phyloP scores from a whole-genome alignment of 129 eudicot species.

The Helianthus tuberosus region DNA sequence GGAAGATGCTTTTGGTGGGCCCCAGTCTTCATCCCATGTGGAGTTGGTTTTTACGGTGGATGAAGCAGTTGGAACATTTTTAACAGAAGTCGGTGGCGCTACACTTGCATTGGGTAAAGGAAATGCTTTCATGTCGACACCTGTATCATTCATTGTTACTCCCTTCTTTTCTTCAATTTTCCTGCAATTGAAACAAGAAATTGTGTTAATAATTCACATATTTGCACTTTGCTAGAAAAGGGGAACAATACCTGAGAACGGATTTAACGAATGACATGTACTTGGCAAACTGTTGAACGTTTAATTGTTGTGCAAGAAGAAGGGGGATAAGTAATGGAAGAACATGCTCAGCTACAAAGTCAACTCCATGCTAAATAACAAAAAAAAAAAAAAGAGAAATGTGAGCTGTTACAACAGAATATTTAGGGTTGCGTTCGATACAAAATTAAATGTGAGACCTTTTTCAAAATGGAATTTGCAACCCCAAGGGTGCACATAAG shows the following conservation, averaged over 20 bases:
- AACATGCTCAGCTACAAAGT: conserved; percentile 86
- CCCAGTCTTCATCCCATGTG: conserved; percentile 98
- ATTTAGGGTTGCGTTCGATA: neutral
- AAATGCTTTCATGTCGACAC: conserved; percentile 52
- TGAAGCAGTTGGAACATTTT: conserved; percentile 40
- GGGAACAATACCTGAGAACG: conserved; percentile 64
- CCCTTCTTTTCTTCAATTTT: conserved; percentile 93
- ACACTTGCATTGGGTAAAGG: conserved; percentile 38
- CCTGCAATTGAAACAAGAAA: conserved; percentile 41
- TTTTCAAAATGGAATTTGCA: conserved; percentile 81
- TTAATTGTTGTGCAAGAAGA: conserved; percentile 86
- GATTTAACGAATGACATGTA: conserved; percentile 89
- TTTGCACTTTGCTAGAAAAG: conserved; percentile 8
- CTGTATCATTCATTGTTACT: conserved; percentile 74
- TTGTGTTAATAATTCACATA: neutral
- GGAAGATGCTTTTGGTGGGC: conserved; percentile 47
- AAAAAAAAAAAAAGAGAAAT: conserved; percentile 21
- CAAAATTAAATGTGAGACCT: conserved; percentile 45
- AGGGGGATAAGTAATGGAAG: conserved; percentile 86
- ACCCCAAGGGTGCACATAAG: conserved; percentile 98
- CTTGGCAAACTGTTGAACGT: conserved; percentile 95
- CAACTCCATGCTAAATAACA: conserved; percentile 77
- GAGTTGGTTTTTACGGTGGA: conserved; percentile 48
- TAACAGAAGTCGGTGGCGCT: conserved; percentile 35
- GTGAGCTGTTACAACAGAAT: neutral